Conservation (phyloP, 306 rosid genomes). For the Myrica gale region DNA sequence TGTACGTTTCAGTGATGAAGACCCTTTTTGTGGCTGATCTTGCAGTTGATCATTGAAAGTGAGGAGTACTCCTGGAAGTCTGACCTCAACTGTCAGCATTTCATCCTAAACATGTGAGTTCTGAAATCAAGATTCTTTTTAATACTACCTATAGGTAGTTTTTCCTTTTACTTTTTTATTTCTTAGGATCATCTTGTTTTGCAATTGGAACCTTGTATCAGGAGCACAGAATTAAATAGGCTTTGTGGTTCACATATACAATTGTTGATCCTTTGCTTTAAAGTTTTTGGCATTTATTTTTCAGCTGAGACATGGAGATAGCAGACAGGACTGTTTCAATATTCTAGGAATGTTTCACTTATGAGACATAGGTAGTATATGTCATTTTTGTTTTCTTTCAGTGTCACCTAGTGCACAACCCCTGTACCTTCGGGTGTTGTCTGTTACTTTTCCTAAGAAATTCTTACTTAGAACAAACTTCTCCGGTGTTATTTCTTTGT, state of each 20-base stretch:
- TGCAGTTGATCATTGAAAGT: no score
- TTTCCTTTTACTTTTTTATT: not conserved
- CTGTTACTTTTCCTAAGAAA: not conserved
- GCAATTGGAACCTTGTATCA: not conserved
- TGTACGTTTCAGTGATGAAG: no score
- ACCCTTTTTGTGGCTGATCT: no score
- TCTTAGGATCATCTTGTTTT: not conserved
- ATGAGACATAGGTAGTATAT: not conserved
- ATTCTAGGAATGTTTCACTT: not conserved
- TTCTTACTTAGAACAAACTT: not conserved
- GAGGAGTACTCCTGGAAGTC: no score
- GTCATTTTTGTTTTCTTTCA: not conserved
- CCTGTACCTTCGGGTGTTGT: not conserved
- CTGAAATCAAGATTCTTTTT: not conserved
- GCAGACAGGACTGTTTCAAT: constrained; percentile 6
- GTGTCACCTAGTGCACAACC: not conserved
- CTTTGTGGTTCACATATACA: not conserved
- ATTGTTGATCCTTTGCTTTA: not conserved
- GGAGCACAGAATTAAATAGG: not conserved
- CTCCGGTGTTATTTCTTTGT: no score
- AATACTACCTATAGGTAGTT: no score
- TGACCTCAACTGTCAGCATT: no score
- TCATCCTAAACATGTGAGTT: no score
- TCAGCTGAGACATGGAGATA: constrained; percentile 5
- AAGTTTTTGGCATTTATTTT: not conserved